Evolutionary conservation across 352 stramenopile species (phyloP).

Genomic region (Globisporangium cederbergense): DNA sequence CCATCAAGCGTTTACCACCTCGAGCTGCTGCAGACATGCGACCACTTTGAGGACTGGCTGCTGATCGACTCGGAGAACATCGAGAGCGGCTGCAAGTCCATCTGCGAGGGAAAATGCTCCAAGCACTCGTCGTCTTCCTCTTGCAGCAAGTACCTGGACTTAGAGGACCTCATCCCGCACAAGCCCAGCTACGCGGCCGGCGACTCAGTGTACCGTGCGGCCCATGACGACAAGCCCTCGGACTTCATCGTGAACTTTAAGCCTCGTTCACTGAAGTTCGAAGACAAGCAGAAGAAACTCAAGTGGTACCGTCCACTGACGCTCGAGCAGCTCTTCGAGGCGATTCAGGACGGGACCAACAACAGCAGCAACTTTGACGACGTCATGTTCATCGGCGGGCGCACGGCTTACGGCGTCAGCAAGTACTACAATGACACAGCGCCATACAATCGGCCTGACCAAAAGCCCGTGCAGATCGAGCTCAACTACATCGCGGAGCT

Average conservation of each 20-base stretch:
- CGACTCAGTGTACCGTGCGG: constrained; percentile 13
- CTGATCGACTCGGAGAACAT: constrained; percentile 21
- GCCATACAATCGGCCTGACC: constrained; percentile 61
- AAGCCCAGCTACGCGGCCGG: background rate
- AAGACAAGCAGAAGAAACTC: constrained; percentile 6
- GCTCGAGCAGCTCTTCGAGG: constrained; percentile 45
- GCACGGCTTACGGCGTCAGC: constrained; percentile 41
- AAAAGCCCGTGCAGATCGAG: constrained; percentile 25
- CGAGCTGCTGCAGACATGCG: constrained; percentile 20
- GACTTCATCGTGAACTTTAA: constrained; percentile 34
- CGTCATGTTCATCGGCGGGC: constrained; percentile 63
- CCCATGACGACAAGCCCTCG: constrained; percentile 19
- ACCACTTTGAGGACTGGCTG: constrained; percentile 30
- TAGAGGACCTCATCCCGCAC: constrained; percentile 29
- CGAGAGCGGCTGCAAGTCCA: constrained; percentile 17
- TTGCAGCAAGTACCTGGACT: constrained; percentile 26
- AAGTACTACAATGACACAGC: constrained; percentile 60
- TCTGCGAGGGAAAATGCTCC: constrained; percentile 27
- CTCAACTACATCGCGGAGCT: constrained; percentile 57
- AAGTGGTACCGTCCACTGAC: constrained; percentile 38
- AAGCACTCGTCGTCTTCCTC: background rate
- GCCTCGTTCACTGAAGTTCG: constrained; percentile 26
- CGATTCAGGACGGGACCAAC: constrained; percentile 78
- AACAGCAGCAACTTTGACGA: constrained; percentile 54
- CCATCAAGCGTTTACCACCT: background rate